Evolutionary conservation across 2,329 filamentous ascomycete species (phyloP).

Genomic region (Tolypocladium pustulatum): DNA sequence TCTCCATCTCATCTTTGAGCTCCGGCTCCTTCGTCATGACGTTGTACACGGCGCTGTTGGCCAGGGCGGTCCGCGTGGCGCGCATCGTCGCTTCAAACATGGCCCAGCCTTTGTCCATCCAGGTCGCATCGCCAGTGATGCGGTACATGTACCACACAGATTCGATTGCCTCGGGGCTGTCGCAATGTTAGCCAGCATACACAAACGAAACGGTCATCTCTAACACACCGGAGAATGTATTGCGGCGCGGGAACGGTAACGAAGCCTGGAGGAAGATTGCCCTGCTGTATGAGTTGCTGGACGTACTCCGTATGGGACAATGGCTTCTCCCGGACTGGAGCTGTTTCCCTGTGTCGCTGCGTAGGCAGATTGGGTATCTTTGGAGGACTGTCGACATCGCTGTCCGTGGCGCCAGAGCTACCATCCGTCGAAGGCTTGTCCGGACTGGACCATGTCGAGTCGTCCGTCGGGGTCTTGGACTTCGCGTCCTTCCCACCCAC

Average conservation of each 20-base stretch:
- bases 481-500: slow-evolving; percentile 3
- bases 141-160: slow-evolving; percentile 86
- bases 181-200: slow-evolving; percentile 9
- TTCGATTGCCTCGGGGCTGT: slow-evolving; percentile 74
- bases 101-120: slow-evolving; percentile 74
- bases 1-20: slow-evolving; percentile 62
- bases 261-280: slow-evolving; percentile 41
- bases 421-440: background rate
- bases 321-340: slow-evolving; percentile 20
- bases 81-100: slow-evolving; percentile 69
- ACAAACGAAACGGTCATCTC: slow-evolving; percentile 15
- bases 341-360: background rate
- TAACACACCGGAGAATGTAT: slow-evolving; percentile 53
- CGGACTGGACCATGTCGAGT: background rate
- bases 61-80: slow-evolving; percentile 54
- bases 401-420: slow-evolving; percentile 1
- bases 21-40: slow-evolving; percentile 36
- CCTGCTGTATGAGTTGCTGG: slow-evolving; percentile 28
- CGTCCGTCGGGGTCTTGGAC: background rate
- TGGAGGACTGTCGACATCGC: background rate
- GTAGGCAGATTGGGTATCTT: background rate
- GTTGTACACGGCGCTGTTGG: slow-evolving; percentile 60
- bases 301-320: slow-evolving; percentile 45
- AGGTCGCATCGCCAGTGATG: slow-evolving; percentile 65
- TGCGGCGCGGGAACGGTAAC: slow-evolving; percentile 29